These are phyloP conservation scores for Fusarium agapanthi DNA, from an alignment of 2,329 filamentous ascomycete genomes.

Conservation along the genomic window DNA sequence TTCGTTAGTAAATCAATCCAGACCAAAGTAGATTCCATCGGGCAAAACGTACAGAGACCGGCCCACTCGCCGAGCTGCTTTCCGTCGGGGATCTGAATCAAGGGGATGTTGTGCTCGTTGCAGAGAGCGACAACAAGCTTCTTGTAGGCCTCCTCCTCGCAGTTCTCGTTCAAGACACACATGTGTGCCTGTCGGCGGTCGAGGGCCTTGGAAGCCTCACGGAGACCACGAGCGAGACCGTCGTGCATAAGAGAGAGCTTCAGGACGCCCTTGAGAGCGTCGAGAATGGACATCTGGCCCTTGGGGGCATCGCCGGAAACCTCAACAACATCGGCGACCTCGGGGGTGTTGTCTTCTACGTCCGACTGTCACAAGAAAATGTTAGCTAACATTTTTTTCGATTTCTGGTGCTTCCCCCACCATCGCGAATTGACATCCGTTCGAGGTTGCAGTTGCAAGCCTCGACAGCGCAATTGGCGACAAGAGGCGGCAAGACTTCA, in stretches of 20 bases:
- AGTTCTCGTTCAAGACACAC: slow-evolving; percentile 99
- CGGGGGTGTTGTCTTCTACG: slow-evolving; percentile 99
- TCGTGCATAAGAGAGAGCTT: slow-evolving; percentile 99
- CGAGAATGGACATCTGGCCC: slow-evolving; percentile 96
- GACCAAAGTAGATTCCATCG: background rate
- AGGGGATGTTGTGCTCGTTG: slow-evolving; percentile 99
- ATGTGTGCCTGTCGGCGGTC: slow-evolving; percentile 99
- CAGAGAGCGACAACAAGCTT: slow-evolving; percentile 99
- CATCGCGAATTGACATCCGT: slow-evolving; percentile 16
- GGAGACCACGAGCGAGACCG: slow-evolving; percentile 96
- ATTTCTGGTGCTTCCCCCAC: slow-evolving; percentile 9
- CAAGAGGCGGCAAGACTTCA: background rate
- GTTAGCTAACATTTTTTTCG: slow-evolving; percentile 32
- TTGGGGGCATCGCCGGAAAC: slow-evolving; percentile 91
- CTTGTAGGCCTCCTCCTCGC: slow-evolving; percentile 99
- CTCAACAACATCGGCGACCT: slow-evolving; percentile 90
- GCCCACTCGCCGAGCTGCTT: slow-evolving; percentile 99
- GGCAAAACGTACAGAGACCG: slow-evolving; percentile 86
- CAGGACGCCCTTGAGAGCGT: slow-evolving; percentile 98
- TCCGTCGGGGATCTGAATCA: slow-evolving; percentile 99
- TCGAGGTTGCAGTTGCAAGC: background rate
- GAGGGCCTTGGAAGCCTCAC: slow-evolving; percentile 98
- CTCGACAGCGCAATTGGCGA: slow-evolving; percentile 30
- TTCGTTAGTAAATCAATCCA: slow-evolving; percentile 43
- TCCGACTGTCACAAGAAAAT: slow-evolving; percentile 75